phyloP scores from a whole-genome alignment of 495 filamentous ascomycete species.

The Cercophora samala region DNA sequence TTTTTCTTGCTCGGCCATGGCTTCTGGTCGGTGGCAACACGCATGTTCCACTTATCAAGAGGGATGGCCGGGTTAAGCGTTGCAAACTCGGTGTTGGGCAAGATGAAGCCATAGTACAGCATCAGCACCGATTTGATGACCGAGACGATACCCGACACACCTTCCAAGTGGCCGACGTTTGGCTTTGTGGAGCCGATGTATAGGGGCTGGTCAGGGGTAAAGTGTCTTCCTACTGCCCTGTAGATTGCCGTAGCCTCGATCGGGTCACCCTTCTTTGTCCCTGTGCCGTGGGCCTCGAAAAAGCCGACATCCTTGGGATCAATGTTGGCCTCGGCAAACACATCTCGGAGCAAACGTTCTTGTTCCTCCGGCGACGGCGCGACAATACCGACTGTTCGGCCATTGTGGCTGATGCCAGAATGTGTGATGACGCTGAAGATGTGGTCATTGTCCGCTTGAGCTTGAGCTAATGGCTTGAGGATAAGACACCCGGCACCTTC shows the following conservation, averaged over 20 bases:
- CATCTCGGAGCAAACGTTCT: slow-evolving; percentile 42
- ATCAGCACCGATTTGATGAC: slow-evolving; percentile 59
- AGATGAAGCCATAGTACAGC: slow-evolving; percentile 54
- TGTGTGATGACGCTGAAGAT: slow-evolving; percentile 55
- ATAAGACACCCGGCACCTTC: slow-evolving; percentile 44
- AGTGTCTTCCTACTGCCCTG: slow-evolving; percentile 40
- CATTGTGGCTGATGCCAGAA: slow-evolving; percentile 54
- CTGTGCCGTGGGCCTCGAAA: slow-evolving; percentile 56
- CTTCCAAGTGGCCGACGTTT: slow-evolving; percentile 60
- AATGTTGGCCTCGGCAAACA: slow-evolving; percentile 41
- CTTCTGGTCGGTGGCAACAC: slow-evolving; percentile 12
- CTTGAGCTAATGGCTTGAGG: slow-evolving; percentile 54
- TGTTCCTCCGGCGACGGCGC: slow-evolving; percentile 53
- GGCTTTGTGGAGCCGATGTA: slow-evolving; percentile 59
- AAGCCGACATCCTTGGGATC: slow-evolving; percentile 44
- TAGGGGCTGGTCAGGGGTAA: slow-evolving; percentile 40
- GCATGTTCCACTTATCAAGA: slow-evolving; percentile 45
- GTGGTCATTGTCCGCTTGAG: slow-evolving; percentile 51
- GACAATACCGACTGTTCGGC: slow-evolving; percentile 52
- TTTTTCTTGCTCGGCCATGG: slow-evolving; percentile 42
- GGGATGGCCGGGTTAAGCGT: slow-evolving; percentile 43
- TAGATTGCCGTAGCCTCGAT: slow-evolving; percentile 57
- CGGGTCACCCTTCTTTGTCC: slow-evolving; percentile 60
- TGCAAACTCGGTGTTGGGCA: slow-evolving; percentile 52
- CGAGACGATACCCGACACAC: slow-evolving; percentile 53